Percentiles rank a stretch among this genome's conserved stretches.
These are phyloP conservation scores for Nicotiana attenuata DNA, from an alignment of 257 asterid genomes.

Conservation along the genomic window DNA sequence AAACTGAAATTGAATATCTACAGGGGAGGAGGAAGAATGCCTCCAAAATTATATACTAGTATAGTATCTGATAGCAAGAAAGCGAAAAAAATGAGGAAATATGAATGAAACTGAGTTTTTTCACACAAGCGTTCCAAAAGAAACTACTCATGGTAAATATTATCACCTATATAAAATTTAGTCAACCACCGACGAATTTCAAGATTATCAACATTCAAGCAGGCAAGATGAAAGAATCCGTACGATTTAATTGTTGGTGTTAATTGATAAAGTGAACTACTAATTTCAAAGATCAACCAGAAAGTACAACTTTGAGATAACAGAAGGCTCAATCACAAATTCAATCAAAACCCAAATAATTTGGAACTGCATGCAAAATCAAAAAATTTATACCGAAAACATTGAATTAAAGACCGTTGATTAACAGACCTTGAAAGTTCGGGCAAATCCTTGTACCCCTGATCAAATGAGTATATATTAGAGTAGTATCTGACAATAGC, in stretches of 20 bases:
- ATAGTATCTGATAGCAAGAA: too few species aligned
- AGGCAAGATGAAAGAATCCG: background rate
- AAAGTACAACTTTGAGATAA: background rate
- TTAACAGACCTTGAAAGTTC: background rate
- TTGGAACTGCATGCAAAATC: background rate
- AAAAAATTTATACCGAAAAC: background rate
- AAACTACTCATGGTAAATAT: background rate
- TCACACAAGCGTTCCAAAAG: background rate
- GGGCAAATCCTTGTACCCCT: background rate
- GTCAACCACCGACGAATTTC: background rate
- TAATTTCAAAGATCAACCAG: background rate
- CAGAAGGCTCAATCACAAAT: background rate
- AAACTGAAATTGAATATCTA: background rate
- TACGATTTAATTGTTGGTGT: background rate
- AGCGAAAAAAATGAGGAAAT: too few species aligned
- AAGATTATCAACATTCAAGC: background rate
- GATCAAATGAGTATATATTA: background rate
- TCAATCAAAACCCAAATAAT: background rate
- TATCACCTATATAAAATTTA: background rate
- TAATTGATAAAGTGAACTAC: background rate
- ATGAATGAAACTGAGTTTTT: background rate
- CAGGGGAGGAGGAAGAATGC: too few species aligned
- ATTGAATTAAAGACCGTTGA: background rate
- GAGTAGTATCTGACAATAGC: background rate
- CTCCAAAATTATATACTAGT: too few species aligned